phyloP scores from a whole-genome alignment of 1,139 yeast species.

The Hansenula lynferdii region DNA sequence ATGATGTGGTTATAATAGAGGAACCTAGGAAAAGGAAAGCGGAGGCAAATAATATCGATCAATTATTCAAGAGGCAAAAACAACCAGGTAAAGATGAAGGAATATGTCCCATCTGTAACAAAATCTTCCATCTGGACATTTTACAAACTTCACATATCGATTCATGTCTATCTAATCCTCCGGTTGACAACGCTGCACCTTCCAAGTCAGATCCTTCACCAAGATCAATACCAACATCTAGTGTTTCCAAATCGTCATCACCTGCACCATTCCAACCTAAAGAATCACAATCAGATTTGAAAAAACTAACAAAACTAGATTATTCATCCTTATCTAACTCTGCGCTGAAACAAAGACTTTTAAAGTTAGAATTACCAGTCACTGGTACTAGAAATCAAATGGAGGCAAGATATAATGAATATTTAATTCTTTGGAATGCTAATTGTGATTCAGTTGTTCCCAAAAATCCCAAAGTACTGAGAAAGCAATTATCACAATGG shows the following conservation, averaged over 20 bases:
- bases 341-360: slow-evolving; percentile 57
- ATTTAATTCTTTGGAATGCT: slow-evolving; percentile 75
- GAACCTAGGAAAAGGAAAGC: slow-evolving; percentile 17
- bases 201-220: slow-evolving; percentile 2
- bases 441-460: slow-evolving; percentile 78
- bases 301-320: slow-evolving; percentile 54
- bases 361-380: slow-evolving; percentile 50
- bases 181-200: too few relatives aligned
- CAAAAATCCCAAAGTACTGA: slow-evolving; percentile 46
- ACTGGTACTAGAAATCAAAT: slow-evolving; percentile 60
- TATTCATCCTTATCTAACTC: slow-evolving; percentile 54
- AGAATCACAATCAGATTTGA: slow-evolving; percentile 4
- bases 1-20: slow-evolving; percentile 25
- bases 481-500: slow-evolving; percentile 62
- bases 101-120: slow-evolving; percentile 69
- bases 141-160: slow-evolving; percentile 71
- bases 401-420: slow-evolving; percentile 73
- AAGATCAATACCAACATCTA: slow-evolving; percentile 12
- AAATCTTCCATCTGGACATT: slow-evolving; percentile 48
- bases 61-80: slow-evolving; percentile 8
- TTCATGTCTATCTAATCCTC: slow-evolving; percentile 43
- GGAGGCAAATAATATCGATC: slow-evolving; percentile 5
- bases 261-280: slow-evolving; percentile 6
- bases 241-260: slow-evolving; percentile 13
- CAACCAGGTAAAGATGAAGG: slow-evolving; percentile 29